Evolutionary conservation across 2,329 filamentous ascomycete species (phyloP).

Genomic region (Aureobasidium sp.): DNA sequence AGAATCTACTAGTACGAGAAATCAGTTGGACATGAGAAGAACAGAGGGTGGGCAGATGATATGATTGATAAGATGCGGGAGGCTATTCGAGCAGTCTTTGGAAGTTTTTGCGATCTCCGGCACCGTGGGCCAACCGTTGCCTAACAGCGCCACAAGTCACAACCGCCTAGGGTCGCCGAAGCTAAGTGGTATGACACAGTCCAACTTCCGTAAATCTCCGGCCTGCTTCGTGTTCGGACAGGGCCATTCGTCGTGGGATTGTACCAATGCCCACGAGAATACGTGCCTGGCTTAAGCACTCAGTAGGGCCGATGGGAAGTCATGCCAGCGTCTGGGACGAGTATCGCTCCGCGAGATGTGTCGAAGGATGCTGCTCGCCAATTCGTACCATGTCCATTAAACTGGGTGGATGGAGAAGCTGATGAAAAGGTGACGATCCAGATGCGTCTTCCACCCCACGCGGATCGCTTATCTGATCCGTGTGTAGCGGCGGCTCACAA

Average conservation of each 20-base stretch:
- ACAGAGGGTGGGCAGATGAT: conserved; percentile 6
- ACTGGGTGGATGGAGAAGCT: background rate
- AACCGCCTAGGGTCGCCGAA: background rate
- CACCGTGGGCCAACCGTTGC: background rate
- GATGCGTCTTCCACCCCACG: background rate
- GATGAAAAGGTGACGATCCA: background rate
- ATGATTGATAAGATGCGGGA: conserved; percentile 21
- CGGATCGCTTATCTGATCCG: conserved; percentile 8
- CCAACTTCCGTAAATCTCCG: background rate
- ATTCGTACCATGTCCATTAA: background rate
- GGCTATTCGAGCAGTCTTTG: background rate
- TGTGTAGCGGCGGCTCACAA: conserved; percentile 1
- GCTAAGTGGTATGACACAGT: background rate
- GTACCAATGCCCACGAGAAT: background rate
- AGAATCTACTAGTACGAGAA: background rate
- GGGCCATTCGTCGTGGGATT: background rate
- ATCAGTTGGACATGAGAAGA: background rate
- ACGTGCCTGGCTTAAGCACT: background rate
- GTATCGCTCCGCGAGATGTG: background rate
- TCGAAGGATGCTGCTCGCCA: background rate
- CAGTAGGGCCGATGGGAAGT: background rate
- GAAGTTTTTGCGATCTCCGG: conserved; percentile 1
- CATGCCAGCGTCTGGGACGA: background rate
- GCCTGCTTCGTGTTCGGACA: background rate
- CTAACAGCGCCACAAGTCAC: conserved; percentile 3